Evolutionary conservation across 306 rosid genomes (phyloP), one percentile per base, ranked within the genome.

Genomic region (Lithocarpus polystachyus): DNA sequence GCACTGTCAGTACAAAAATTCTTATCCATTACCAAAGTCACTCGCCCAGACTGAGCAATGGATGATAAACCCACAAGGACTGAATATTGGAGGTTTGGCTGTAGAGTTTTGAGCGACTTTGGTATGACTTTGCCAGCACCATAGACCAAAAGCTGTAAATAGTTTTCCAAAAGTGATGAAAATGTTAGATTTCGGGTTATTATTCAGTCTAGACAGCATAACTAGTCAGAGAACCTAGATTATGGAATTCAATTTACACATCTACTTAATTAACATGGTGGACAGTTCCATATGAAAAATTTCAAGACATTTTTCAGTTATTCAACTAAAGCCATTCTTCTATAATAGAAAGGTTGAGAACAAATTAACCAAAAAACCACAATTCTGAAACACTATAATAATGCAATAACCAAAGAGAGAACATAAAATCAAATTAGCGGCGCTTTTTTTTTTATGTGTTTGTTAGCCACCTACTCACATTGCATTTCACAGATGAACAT

Each of bases 41-140:
- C 90, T 15, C 97, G 86, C 73, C 97, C 91, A 45, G 79, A 89
- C 67, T 89, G 88, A 85, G 74, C 82, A 2, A 80, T 57, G 20
- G 97, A 43, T 22, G 92, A 80, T 75, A 94, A 85, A 77, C 86
- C 84, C 78, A 94, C 89, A 22, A 79, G 73, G 73, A 94, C 87
- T 69, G 97, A 90, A 81, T 90, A 94, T 79, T 51, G 52, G 69
- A 92, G 88, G 85, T 87, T 84, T 75, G 87, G 94, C 88, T 87
- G 81, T 75, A 94, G 82, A 84, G 75, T 75, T 24, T 69, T 91
- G 64, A 94, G 79, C 29, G 98, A 88, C 77, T 89, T 86, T 78
- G 98, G 97, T 74, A 94, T 81, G 71, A 92, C 97, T 77, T 87
- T 81, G 79, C 97, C 98, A 57, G 90, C 90, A 75, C 97, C 98